These are phyloP conservation scores for Pharus latifolius DNA, from an alignment of 176 grass and related monocot genomes.

Conservation along the genomic window DNA sequence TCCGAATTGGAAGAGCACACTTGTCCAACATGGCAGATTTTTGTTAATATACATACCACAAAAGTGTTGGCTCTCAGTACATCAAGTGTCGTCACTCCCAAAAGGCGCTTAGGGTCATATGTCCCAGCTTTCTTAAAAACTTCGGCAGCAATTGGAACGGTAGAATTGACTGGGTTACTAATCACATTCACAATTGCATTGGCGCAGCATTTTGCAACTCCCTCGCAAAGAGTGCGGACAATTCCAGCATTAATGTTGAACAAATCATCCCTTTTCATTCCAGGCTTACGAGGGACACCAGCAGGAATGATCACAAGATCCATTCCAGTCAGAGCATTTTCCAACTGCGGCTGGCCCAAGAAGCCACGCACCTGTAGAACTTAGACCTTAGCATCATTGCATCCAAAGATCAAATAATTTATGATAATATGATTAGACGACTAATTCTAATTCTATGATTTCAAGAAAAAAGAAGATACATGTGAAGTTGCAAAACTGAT, in stretches of 20 bases:
- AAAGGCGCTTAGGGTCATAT: slow-evolving; percentile 62
- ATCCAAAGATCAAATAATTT: background rate
- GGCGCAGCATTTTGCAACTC: slow-evolving; percentile 70
- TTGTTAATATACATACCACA: slow-evolving; percentile 46
- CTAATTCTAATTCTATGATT: background rate
- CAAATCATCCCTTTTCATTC: slow-evolving; percentile 92
- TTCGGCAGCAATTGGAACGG: slow-evolving; percentile 76
- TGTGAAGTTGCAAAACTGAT: background rate
- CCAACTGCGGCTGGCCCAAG: slow-evolving; percentile 63
- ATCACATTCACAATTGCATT: slow-evolving; percentile 83
- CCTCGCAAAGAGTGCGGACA: slow-evolving; percentile 68
- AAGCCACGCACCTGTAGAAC: slow-evolving; percentile 69
- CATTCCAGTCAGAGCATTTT: slow-evolving; percentile 77
- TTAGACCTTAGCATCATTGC: background rate
- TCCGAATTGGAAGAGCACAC: background rate
- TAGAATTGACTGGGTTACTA: slow-evolving; percentile 95
- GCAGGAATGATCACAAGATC: slow-evolving; percentile 93
- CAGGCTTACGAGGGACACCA: slow-evolving; percentile 77
- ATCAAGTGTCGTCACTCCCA: slow-evolving; percentile 93
- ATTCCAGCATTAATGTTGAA: slow-evolving; percentile 99
- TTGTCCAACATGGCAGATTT: background rate
- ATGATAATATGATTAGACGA: background rate
- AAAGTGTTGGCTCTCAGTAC: slow-evolving; percentile 94
- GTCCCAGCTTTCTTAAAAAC: slow-evolving; percentile 84
- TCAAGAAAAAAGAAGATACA: background rate